A percentile compares a stretch with the other conserved stretches of the same genome.
These are phyloP conservation scores for Vigna hirtella DNA, from an alignment of 306 rosid genomes.

Conservation along the genomic window DNA sequence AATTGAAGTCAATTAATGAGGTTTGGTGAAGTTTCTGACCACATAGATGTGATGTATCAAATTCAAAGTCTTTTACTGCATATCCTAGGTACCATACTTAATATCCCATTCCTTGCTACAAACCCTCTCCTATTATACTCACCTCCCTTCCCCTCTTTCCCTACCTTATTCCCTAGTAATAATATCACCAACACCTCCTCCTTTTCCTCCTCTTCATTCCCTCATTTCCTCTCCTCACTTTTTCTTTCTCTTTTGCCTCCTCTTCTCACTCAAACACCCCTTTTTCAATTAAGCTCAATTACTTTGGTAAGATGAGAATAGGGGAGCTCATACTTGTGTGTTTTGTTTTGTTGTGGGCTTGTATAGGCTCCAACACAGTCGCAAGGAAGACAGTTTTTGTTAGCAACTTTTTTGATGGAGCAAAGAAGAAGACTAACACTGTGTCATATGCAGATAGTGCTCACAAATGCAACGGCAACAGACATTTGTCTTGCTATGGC, in stretches of 20 bases:
- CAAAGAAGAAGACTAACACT: conserved; percentile 41
- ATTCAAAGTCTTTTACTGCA: conserved; percentile 64
- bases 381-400: conserved; percentile 52
- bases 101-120: conserved; percentile 52
- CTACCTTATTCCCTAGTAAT: conserved; percentile 29
- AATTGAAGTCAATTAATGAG: conserved; percentile 64
- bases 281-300: background rate
- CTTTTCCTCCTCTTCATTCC: conserved; percentile 48
- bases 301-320: conserved; percentile 51
- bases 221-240: conserved; percentile 41
- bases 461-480: conserved; percentile 48
- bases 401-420: conserved; percentile 34
- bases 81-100: conserved; percentile 71
- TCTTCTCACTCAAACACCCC: background rate
- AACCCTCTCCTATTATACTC: conserved; percentile 23
- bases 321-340: conserved; percentile 45
- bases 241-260: conserved; percentile 31
- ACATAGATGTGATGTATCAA: conserved; percentile 69
- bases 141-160: conserved; percentile 1
- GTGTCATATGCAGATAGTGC: conserved; percentile 28
- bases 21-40: conserved; percentile 74
- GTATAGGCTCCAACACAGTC: conserved; percentile 49
- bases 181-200: conserved; percentile 54
- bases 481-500: conserved; percentile 45
- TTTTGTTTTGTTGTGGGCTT: conserved; percentile 54